These are phyloP conservation scores for Neonectria punicea DNA, from an alignment of 2,329 filamentous ascomycete species.

Conservation along the genomic window DNA sequence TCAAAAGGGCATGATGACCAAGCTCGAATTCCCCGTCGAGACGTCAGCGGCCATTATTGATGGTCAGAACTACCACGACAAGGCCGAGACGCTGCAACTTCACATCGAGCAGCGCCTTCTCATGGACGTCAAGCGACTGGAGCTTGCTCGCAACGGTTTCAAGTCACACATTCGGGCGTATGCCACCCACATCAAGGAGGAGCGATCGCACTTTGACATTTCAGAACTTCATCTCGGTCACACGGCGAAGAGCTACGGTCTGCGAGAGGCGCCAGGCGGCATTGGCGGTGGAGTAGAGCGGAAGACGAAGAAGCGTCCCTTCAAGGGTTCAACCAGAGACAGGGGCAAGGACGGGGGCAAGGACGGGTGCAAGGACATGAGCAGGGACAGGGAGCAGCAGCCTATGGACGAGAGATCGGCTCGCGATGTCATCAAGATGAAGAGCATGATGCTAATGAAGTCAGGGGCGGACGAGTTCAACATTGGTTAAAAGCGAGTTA, in stretches of 20 bases:
- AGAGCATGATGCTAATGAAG: conserved; percentile 73
- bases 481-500: conserved; percentile 60
- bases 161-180: conserved; percentile 95
- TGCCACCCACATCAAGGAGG: conserved; percentile 88
- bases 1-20: conserved; percentile 72
- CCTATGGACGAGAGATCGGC: conserved; percentile 47
- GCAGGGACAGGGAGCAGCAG: conserved; percentile 52
- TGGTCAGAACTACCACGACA: conserved; percentile 57
- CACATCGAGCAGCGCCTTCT: conserved; percentile 70
- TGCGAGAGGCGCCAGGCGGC: conserved; percentile 87
- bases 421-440: conserved; percentile 65
- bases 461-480: conserved; percentile 75
- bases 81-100: conserved; percentile 67
- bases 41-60: conserved; percentile 64
- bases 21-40: conserved; percentile 75
- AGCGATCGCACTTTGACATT: conserved; percentile 90
- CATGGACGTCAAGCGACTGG: conserved; percentile 73
- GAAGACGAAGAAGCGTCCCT: conserved; percentile 54
- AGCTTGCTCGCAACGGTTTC: conserved; percentile 85
- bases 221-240: conserved; percentile 91
- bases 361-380: conserved; percentile 40
- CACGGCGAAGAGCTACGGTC: conserved; percentile 89
- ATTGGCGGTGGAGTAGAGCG: conserved; percentile 71
- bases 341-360: conserved; percentile 51
- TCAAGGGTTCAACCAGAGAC: conserved; percentile 47